Base-by-base conservation (phyloP, 2,329 filamentous ascomycete genomes). In the Arthrobotrys musiformis region DNA sequence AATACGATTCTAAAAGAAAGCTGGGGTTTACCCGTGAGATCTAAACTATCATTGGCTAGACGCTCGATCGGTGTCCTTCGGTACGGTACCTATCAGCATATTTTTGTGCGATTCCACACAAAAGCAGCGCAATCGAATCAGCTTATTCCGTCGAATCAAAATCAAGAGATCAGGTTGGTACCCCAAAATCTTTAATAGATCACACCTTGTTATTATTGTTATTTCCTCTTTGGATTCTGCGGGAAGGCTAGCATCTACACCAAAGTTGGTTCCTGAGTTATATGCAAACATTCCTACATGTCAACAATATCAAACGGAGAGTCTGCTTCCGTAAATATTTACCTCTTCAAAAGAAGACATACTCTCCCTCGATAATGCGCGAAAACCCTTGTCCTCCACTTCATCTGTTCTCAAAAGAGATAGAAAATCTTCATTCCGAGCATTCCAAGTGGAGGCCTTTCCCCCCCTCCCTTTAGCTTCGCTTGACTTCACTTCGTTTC, bases 21-120 rank as follows among this genome's bases (percentile, higher is more conserved):
- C 70, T 68, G 63, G 70, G 70, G 70, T 69, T 63, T 61, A 68
- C 56, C 61, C 63, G 72, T 33, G 64, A 37, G 54, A 58, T 76
- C 50, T 50, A 42, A 22, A 28, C 64, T 70, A 28, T 63, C 58
- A 72, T 72, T 72, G 68, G 68, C 28, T 28, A 37, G 48, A 33
- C 19, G 33, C 15, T 28, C 11, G 33, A 54, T 70, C 58, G 56
- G 56, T 70, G 50, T 46, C 37, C 58, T 64, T n/a, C n/a, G n/a
- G n/a, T n/a, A n/a, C 42, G 44, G 56, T 44, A 62, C 54, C 33
- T 58, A 58, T 58, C 54, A 58, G 19, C 54, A 58, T 19, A 35
- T 56, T 56, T 56, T 56, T 56, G 50, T 56, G 33, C 33, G 33
- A 33, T 33, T 46, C 30, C 19, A 30, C 37, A 62, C 58, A 44